These are phyloP conservation scores for Porogramme epimiltina DNA, from an alignment of 1,284 basidiomycete genomes.

Conservation along the genomic window DNA sequence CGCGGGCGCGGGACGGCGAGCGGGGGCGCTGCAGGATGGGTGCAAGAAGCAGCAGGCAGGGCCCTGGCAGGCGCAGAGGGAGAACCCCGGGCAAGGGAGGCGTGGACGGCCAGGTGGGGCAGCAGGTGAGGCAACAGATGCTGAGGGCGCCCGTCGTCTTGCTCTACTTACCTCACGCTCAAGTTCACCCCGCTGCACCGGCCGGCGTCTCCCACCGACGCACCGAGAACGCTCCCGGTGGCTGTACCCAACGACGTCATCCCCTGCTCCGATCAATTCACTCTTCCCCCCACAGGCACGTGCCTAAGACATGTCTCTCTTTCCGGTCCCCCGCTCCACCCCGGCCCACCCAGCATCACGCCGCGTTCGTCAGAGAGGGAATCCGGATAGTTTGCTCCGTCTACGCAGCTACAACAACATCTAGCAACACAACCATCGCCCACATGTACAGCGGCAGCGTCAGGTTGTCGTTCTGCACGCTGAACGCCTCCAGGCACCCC, in stretches of 20 bases:
- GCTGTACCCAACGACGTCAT: not conserved
- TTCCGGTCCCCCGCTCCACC: no score
- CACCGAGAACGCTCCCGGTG: not conserved
- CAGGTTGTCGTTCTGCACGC: conserved; percentile 94
- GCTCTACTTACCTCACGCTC: no score
- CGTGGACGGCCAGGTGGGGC: not conserved
- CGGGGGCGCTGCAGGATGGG: not conserved
- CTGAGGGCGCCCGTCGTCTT: no score
- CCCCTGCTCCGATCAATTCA: not conserved
- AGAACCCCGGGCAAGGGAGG: not conserved
- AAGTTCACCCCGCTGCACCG: no score
- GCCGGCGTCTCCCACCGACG: conserved; percentile 5
- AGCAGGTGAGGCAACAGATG: no score
- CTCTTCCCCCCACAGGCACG: not conserved
- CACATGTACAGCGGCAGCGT: conserved; percentile 89
- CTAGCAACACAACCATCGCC: conserved; percentile 67
- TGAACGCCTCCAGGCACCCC: conserved; percentile 83
- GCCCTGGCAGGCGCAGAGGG: no score
- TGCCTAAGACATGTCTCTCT: not conserved
- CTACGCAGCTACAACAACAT: conserved; percentile 32
- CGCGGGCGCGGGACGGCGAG: not conserved
- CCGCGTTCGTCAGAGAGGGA: not conserved
- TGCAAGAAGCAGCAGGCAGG: no score
- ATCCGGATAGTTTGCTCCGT: no score
- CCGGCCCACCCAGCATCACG: no score